Percentiles rank a stretch among this genome's conserved stretches.
Conservation (phyloP, 2,329 filamentous ascomycete species). For the Nemania sp. region DNA sequence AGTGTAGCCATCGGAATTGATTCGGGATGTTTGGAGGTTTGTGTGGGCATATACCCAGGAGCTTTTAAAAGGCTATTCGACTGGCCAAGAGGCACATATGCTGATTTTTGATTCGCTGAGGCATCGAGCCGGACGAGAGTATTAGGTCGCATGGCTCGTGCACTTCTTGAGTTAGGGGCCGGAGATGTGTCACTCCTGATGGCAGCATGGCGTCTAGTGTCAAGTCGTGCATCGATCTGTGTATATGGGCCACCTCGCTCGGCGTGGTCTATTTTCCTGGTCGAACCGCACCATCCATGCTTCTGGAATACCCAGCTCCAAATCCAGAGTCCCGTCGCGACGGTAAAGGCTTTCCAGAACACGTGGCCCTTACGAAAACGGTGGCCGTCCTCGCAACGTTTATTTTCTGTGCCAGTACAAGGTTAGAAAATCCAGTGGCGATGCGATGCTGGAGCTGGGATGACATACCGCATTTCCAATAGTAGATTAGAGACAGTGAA, state of each 20-base stretch:
- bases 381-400: constrained; percentile 9
- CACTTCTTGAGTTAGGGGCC: not conserved
- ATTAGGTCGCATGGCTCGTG: not conserved
- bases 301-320: constrained; percentile 23
- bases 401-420: constrained; percentile 14
- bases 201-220: not conserved
- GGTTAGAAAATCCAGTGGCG: not conserved
- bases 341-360: constrained; percentile 27
- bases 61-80: not conserved
- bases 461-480: constrained; percentile 9
- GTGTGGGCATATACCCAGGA: not conserved
- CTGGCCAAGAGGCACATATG: not conserved
- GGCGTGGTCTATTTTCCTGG: not conserved
- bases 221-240: constrained; percentile 2
- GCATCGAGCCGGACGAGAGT: not conserved
- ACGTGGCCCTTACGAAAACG: constrained; percentile 15
- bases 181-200: not conserved
- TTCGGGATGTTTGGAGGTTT: not conserved
- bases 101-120: not conserved
- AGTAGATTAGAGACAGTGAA: constrained; percentile 4
- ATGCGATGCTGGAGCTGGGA: not conserved
- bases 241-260: constrained; percentile 2
- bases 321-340: constrained; percentile 22
- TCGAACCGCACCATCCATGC: constrained; percentile 5
- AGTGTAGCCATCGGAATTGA: constrained; percentile 11